phyloP scores from a whole-genome alignment of 2,329 filamentous ascomycete genomes.

The Aspergillus brasiliensis region DNA sequence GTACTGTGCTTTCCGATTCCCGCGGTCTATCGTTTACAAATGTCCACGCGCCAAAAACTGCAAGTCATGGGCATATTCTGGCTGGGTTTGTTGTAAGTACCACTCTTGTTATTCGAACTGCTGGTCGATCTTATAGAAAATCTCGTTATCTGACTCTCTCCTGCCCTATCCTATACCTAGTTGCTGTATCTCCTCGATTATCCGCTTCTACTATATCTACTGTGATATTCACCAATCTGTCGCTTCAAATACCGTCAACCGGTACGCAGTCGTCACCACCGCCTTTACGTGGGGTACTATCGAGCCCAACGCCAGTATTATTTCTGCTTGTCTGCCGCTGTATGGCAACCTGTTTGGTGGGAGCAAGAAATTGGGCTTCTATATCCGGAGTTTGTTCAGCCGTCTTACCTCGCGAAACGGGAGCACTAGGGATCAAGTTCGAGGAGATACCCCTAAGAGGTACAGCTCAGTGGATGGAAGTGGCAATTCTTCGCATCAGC shows the following conservation, averaged over 20 bases:
- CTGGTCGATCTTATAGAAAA: no score
- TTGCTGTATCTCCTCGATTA: not conserved
- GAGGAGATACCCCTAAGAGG: no score
- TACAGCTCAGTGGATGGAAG: no score
- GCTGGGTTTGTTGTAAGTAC: slow-evolving; percentile 5
- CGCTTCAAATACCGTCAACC: not conserved
- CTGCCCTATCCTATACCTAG: not conserved
- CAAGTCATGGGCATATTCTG: slow-evolving; percentile 6
- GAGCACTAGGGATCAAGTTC: no score
- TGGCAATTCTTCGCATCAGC: no score
- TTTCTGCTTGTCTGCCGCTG: not conserved
- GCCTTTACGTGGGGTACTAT: slow-evolving; percentile 3
- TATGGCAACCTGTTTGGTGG: not conserved
- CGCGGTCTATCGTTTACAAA: not conserved
- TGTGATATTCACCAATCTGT: not conserved
- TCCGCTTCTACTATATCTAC: slow-evolving; percentile 6
- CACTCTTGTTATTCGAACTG: no score
- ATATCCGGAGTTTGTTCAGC: not conserved
- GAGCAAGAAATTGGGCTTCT: not conserved
- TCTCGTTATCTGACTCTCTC: no score
- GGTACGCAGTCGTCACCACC: not conserved
- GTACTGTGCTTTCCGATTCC: slow-evolving; percentile 8
- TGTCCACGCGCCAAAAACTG: not conserved
- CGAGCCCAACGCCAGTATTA: slow-evolving; percentile 2
- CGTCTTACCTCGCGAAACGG: not conserved